A percentile compares a stretch with the other conserved stretches of the same genome.
These are phyloP conservation scores for Mycena leptocephala DNA, from an alignment of 768 basidiomycete species.

Conservation along the genomic window DNA sequence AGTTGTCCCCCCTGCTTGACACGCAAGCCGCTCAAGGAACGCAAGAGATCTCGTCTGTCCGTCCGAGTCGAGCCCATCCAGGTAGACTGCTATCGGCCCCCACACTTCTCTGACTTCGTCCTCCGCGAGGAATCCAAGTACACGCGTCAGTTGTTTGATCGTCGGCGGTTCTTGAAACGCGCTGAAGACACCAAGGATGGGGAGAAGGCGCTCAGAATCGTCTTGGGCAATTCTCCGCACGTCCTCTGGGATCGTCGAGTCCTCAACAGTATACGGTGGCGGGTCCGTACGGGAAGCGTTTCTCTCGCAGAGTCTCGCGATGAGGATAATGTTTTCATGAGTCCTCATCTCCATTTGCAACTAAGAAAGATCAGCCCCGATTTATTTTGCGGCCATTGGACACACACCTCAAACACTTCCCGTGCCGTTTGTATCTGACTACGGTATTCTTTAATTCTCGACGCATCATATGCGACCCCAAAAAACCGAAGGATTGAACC, in stretches of 20 bases:
- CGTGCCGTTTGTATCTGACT: background rate
- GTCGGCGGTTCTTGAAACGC: constrained; percentile 4
- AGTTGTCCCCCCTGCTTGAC: background rate
- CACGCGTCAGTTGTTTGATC: background rate
- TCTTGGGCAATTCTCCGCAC: background rate
- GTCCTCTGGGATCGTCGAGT: constrained; percentile 1
- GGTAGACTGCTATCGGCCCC: background rate
- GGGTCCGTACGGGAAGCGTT: background rate
- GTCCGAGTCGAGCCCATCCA: background rate
- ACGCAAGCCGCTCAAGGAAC: background rate
- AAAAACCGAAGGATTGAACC: background rate
- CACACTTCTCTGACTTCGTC: background rate
- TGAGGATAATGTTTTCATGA: background rate
- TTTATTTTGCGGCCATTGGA: background rate
- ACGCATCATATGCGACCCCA: background rate
- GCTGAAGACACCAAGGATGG: constrained; percentile 7
- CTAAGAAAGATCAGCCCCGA: background rate
- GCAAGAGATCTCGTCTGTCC: background rate
- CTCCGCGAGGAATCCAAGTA: constrained; percentile 3
- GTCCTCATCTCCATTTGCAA: constrained; percentile 4
- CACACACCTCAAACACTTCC: background rate
- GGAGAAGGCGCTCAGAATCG: constrained; percentile 1
- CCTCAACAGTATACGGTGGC: background rate
- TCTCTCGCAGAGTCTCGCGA: background rate
- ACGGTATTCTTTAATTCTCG: constrained; percentile 3